phyloP scores from a whole-genome alignment of 2,329 filamentous ascomycete species.

The Curvularia verruculosa region DNA sequence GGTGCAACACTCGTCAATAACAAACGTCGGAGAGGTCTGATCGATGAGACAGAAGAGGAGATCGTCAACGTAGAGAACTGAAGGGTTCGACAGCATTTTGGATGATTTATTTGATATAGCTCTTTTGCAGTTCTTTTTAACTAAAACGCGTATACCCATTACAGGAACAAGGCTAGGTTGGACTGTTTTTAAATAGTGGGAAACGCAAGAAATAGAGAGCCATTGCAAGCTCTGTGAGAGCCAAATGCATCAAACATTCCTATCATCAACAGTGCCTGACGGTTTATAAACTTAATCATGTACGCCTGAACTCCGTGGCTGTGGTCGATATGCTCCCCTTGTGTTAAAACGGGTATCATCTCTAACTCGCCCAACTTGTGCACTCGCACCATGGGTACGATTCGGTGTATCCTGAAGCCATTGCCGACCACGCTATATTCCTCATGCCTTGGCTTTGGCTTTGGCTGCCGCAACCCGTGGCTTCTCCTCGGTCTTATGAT shows the following conservation, averaged over 20 bases:
- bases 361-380: neutral
- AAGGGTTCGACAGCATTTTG: neutral
- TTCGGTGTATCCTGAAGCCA: neutral
- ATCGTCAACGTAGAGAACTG: slow-evolving; percentile 41
- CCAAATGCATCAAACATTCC: neutral
- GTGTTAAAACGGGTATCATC: slow-evolving; percentile 3
- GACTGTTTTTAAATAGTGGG: neutral
- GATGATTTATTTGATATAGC: neutral
- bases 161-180: neutral
- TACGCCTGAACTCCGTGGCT: slow-evolving; percentile 15
- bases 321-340: neutral
- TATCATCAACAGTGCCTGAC: neutral
- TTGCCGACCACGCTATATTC: neutral
- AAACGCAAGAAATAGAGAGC: neutral
- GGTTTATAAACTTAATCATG: neutral
- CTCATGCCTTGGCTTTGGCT: slow-evolving; percentile 36
- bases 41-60: slow-evolving; percentile 57
- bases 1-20: slow-evolving; percentile 61
- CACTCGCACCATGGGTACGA: neutral
- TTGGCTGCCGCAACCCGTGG: slow-evolving; percentile 37
- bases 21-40: slow-evolving; percentile 56
- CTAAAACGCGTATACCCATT: slow-evolving; percentile 17
- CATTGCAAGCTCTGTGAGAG: neutral
- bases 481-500: slow-evolving; percentile 47
- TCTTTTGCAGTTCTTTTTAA: neutral